Evolutionary conservation across 2,329 filamentous ascomycete genomes (phyloP), one percentile per base, ranked within the genome.

Genomic region (Fusarium sororula): DNA sequence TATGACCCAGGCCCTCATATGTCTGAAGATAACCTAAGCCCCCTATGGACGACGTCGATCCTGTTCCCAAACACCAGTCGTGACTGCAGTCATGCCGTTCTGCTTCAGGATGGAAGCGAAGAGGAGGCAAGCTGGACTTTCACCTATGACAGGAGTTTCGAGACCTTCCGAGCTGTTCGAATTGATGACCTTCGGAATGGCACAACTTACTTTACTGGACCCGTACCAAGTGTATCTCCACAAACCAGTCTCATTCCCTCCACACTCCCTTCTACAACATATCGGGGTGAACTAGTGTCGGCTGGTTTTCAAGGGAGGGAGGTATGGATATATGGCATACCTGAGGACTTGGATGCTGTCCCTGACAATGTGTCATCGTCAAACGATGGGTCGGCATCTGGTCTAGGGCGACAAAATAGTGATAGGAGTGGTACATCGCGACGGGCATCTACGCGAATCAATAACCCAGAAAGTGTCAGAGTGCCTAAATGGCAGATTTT

Each of bases 11-110:
- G 91, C 41, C 90, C 89, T 73, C 87, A 90, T 56, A 86, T 92
- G 71, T 87, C 85, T 18, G 90, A 92, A 66, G 90, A 93, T 66
- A 88, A 91, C 70, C 87, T 94, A 70, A 93, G 91, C 79, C 89
- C 91, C 30, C 88, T 96, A 78, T 96, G 94, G 94, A 96, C 94
- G 12, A 94, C 93, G 1, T 95, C 94, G 39, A 95, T 96, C 51
- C 84, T 96, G 7, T 96, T 96, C 64, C 93, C 94, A 7, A 94
- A 95, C 75, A 92, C 90, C n/a, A 94, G 91, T 74, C 89, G 90
- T 56, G 92, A 94, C 74, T 95, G 93, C 79, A 94, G 92, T 75
- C 93, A 95, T 81, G 92, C 93, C 26, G 90, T 93, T 3, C 81
- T 96, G 51, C 84, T 96, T 22, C 89, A 90, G 74, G 86, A 90